Conservation (phyloP, 495 filamentous ascomycete species). For the Talaromyces liani region DNA sequence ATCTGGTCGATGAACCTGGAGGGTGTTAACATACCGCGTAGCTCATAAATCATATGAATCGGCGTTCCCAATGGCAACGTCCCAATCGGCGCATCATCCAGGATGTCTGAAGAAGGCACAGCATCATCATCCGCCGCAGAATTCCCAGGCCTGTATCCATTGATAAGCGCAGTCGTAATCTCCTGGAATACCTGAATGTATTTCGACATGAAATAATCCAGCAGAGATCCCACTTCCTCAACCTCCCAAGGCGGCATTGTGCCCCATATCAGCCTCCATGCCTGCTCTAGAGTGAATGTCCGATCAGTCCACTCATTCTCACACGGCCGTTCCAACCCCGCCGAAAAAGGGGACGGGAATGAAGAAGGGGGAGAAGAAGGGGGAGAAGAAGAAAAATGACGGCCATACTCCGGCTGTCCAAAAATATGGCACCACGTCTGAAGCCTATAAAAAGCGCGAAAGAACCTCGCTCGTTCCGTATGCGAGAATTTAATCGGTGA, state of each 20-base stretch:
- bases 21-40: not conserved
- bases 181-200: not conserved
- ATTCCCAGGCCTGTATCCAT: not conserved
- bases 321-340: not conserved
- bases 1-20: not conserved
- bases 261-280: not conserved
- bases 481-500: not conserved
- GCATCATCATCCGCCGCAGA: not conserved
- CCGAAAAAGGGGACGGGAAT: not conserved
- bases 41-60: not conserved
- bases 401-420: not conserved
- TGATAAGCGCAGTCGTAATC: not conserved
- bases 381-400: not conserved
- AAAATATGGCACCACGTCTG: slow-evolving; percentile 5
- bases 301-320: not conserved
- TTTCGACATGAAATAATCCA: not conserved
- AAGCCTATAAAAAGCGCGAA: not conserved
- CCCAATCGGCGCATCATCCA: not conserved
- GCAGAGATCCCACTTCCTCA: not conserved
- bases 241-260: slow-evolving; percentile 4
- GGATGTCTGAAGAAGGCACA: not conserved
- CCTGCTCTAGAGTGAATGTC: not conserved
- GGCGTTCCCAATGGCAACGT: not conserved
- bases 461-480: not conserved
- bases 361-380: not conserved